Conservation (phyloP, 192 early-diverging fungal species). For the Coemansia sp. region DNA sequence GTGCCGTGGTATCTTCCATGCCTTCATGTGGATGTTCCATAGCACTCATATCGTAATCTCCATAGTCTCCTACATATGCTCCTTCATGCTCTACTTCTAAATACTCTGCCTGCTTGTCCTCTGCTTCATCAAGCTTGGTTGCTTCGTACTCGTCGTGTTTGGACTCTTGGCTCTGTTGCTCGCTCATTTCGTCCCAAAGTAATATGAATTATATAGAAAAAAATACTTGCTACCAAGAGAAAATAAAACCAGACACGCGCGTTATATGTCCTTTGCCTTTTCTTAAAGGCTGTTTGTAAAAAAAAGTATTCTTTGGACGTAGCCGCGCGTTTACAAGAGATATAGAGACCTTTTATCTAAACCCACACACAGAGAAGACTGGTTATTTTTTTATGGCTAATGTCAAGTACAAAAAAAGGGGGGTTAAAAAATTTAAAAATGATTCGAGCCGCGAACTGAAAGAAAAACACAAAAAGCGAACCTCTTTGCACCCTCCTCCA, state of each 20-base stretch:
- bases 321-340: no score
- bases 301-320: not conserved
- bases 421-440: not conserved
- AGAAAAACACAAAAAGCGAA: not conserved
- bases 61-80: not conserved
- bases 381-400: not conserved
- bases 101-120: not conserved
- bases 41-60: not conserved
- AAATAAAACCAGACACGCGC: no score
- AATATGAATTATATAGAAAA: no score
- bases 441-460: slow-evolving; percentile 11
- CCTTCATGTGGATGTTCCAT: no score
- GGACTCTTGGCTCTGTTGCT: no score
- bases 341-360: no score
- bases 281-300: not conserved
- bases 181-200: no score
- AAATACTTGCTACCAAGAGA: no score
- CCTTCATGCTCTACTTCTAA: not conserved
- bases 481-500: not conserved
- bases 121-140: not conserved
- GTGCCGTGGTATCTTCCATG: slow-evolving; percentile 1
- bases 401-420: not conserved
- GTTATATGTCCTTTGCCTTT: no score
- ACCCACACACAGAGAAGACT: no score
- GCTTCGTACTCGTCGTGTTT: slow-evolving; percentile 3